Evolutionary conservation across 2,329 filamentous ascomycete species (phyloP).

Genomic region (Scytalidium lignicola): DNA sequence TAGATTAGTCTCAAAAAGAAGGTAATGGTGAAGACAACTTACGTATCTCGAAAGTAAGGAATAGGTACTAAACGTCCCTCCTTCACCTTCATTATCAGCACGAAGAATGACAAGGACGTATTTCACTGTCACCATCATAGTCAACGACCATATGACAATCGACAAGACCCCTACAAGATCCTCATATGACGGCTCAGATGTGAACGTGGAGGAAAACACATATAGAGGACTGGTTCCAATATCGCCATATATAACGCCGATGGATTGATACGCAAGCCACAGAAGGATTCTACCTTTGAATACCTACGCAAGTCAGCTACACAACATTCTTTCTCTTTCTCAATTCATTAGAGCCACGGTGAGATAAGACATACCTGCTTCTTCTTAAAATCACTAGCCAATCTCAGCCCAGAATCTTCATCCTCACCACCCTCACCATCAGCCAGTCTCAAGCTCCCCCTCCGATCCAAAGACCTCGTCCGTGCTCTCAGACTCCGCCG

Average conservation of each 20-base stretch:
- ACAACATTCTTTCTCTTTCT: too few species aligned
- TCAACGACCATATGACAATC: conserved; percentile 63
- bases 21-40: conserved; percentile 1
- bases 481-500: neutral
- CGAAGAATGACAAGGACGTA: conserved; percentile 60
- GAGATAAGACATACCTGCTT: conserved; percentile 13
- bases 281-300: conserved; percentile 14
- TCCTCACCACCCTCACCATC: conserved; percentile 2
- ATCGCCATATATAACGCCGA: conserved; percentile 64
- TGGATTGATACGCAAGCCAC: conserved; percentile 56
- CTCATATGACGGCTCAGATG: conserved; percentile 43
- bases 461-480: neutral
- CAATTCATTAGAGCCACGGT: too few species aligned
- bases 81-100: conserved; percentile 66
- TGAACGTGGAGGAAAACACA: conserved; percentile 62
- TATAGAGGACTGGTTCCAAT: conserved; percentile 64
- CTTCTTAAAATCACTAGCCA: conserved; percentile 14
- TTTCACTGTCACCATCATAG: conserved; percentile 64
- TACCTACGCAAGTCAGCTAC: conserved; percentile 4
- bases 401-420: conserved; percentile 9
- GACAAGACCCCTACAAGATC: conserved; percentile 60
- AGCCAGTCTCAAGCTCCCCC: conserved; percentile 1
- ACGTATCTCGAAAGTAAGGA: conserved; percentile 56
- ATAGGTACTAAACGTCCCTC: conserved; percentile 65
- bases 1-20: neutral